Evolutionary conservation across 495 filamentous ascomycete genomes (phyloP).

Genomic region (Xanthoparmelia taractica): DNA sequence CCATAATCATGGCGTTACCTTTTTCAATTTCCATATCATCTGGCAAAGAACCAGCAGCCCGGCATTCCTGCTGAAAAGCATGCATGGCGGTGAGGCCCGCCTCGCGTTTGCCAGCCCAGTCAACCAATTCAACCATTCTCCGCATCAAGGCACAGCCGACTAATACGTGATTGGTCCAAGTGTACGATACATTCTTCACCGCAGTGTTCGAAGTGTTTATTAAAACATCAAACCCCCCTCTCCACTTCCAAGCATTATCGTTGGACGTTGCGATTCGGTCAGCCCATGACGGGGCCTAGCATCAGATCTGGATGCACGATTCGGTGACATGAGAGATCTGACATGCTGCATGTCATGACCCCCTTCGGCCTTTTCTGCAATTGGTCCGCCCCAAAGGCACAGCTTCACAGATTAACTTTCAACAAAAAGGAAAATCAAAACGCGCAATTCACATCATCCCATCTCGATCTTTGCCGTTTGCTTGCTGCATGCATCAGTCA

Average conservation of each 20-base stretch:
- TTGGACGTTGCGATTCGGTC: neutral
- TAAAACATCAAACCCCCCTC: neutral
- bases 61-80: neutral
- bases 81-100: neutral
- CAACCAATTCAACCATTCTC: neutral
- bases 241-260: neutral
- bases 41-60: neutral
- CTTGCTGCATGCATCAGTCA: too few relatives aligned
- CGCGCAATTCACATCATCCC: too few relatives aligned
- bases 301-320: slow-evolving; percentile 3
- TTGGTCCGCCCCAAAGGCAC: too few relatives aligned
- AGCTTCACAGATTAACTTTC: too few relatives aligned
- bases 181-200: neutral
- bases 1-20: slow-evolving; percentile 6
- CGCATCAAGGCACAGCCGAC: neutral
- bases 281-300: neutral
- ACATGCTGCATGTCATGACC: neutral
- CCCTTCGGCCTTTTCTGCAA: neutral
- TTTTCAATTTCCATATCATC: neutral
- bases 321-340: neutral
- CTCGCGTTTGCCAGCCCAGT: neutral
- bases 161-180: neutral
- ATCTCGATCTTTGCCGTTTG: too few relatives aligned
- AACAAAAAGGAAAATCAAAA: too few relatives aligned
- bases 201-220: neutral